Evolutionary conservation across 2,329 filamentous ascomycete species (phyloP), one percentile per base, ranked within the genome.

Genomic region (Calycina herbarum): DNA sequence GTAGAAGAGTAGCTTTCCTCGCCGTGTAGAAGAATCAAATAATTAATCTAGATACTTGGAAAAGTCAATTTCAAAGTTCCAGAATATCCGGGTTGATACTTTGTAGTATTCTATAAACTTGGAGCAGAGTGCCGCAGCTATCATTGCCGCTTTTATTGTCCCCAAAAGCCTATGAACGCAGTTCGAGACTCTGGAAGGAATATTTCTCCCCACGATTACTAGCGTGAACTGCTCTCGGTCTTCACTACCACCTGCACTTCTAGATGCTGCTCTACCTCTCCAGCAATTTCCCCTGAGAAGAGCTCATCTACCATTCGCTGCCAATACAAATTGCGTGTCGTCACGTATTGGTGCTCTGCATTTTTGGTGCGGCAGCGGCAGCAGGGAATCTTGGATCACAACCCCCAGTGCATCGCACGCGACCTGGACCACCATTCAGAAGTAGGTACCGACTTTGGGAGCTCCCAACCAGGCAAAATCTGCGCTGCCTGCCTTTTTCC

Each of bases 361-460:
- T 48, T 48, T 48, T 48, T 48, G 42, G 42, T n/a, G 42, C 42
- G n/a, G 42, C 40, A 51, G 48, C 20, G 24, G 48, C 48, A 40
- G 57, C 31, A 31, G 45, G 45, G n/a, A 54, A 54, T 54, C 48
- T 54, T 54, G 48, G 48, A 54, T 54, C 48, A 54, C 48, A 24
- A 54, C 48, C 48, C 48, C 20, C 48, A 27, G 48, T 54, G 24
- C 48, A 54, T 54, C 48, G 24, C 48, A 54, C 48, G 48, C 48
- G 48, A 54, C 38, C 38, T 40, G 38, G 38, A 40, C 48, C 48
- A 20, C 48, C 48, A 54, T 54, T 24, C 42, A 48, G 42, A 48
- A 48, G 42, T 48, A 48, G 42, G 48, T 54, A 54, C 48, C 48
- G 24, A 54, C 48, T 54, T 54, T 54, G 20, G 48, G 13, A 54